Base-by-base conservation (phyloP, 768 basidiomycete genomes). In the Tricholoma sp. region DNA sequence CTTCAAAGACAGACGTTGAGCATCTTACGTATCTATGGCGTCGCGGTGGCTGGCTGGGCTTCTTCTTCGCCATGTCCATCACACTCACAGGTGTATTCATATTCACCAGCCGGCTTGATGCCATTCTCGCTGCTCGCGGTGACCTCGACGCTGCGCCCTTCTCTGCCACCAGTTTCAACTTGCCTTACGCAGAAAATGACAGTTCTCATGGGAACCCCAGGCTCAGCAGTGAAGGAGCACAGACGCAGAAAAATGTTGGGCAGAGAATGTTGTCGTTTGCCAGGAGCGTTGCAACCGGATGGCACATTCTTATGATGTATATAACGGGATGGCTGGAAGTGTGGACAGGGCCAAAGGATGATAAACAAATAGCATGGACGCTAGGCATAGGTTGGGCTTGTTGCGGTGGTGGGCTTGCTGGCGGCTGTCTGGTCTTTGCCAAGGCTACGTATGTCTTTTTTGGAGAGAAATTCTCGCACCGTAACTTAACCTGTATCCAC, bases 371-470 rank as follows among this genome's bases (percentile, higher is more conserved):
- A 41, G 88, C 88, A 6, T 97, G 94, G 91, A 86, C 90, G 24
- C 78, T 95, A 46, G 95, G 94, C 12, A 92, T 98, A 51, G 88
- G 87, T 1, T 98, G 95, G 96, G 90, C 93, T 2, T 94, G 94
- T 60, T 85, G 86, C 55, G 94, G 95, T 32, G 95, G 95, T 11
- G 88, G 92, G 34, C 75, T 98, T 37, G 92, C 93, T 5, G 96
- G 95, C 5, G 85, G 86, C 41, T 89, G 86, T 70, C 77, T 98
- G 57, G 92, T 98, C 3, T 95, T 98, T 64, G 80, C 81, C 3
- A 83, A 83, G 63, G 81, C 86, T 21, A 82, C 80, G 86, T 88
- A 64, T 66, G 85, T 76, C 8, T 29, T 47, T 4, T 9, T 34
- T 50, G 47, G n/a, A 29, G 8, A 31, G 16, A 31, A 3, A 24